phyloP scores from a whole-genome alignment of 2,329 filamentous ascomycete genomes.

The Fusarium pininemorale region DNA sequence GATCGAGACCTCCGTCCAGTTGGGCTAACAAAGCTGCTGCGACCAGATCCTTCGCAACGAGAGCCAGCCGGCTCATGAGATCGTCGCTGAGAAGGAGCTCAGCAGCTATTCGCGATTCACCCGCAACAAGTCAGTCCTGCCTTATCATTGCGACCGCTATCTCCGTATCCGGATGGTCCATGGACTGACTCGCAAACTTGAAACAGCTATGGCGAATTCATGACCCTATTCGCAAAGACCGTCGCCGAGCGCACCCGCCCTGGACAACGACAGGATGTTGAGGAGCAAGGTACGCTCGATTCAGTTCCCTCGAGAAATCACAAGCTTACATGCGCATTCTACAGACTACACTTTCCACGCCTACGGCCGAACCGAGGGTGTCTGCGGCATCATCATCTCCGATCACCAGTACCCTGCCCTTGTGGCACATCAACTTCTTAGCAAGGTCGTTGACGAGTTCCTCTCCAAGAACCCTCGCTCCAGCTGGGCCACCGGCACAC shows the following conservation, averaged over 20 bases:
- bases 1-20: conserved; percentile 24
- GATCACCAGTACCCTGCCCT: conserved; percentile 79
- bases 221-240: conserved; percentile 86
- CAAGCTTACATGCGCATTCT: conserved; percentile 27
- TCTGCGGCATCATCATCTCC: conserved; percentile 80
- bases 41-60: conserved; percentile 83
- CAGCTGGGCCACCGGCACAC: conserved; percentile 67
- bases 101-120: conserved; percentile 84
- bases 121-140: conserved; percentile 67
- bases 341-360: conserved; percentile 78
- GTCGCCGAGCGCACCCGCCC: conserved; percentile 85
- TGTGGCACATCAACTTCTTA: conserved; percentile 86
- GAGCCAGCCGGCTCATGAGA: conserved; percentile 77
- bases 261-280: conserved; percentile 86
- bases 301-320: not conserved
- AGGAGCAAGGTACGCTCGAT: conserved; percentile 72
- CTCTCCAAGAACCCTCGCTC: conserved; percentile 77
- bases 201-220: conserved; percentile 67
- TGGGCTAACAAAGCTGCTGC: conserved; percentile 38
- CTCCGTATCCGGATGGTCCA: not conserved
- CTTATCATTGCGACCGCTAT: not conserved
- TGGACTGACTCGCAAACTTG: conserved; percentile 21
- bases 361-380: conserved; percentile 77
- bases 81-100: conserved; percentile 80
- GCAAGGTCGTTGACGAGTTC: conserved; percentile 90